Base-by-base conservation (phyloP, 2,329 filamentous ascomycete genomes). In the Fusarium tanahbumbuense region DNA sequence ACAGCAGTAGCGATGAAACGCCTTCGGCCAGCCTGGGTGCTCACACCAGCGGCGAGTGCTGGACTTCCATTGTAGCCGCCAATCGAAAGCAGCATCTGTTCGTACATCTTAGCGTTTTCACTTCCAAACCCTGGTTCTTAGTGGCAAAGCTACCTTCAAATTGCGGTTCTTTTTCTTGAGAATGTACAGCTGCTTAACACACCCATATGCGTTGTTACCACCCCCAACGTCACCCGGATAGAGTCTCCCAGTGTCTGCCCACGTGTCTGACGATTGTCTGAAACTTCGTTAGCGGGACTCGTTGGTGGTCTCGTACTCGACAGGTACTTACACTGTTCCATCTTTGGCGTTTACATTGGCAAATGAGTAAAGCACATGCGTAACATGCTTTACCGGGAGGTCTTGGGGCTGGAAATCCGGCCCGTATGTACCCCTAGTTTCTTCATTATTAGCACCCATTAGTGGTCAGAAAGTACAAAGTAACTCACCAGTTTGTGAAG, bases 21-120 rank as follows among this genome's bases (percentile, higher is more conserved):
- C 64, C 82, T 81, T 15, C 93, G 87, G 10, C 90, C 88, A 8
- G 83, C 81, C 1, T 85, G 83, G 1, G 90, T 91, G 20, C 88
- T 88, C 1, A 88, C 88, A 1, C 90, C 87, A 9, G 82, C 81
- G 2, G 88, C 83, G 42, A 76, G 73, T 42, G 41, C 75, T 41
- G 41, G 80, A 6, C 91, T 92, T 77, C 92, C 93, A 0, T 89
- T 92, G 89, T 91, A 96, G 18, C 93, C 93, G 42, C 93, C 93
- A 64, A 97, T 66, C 12, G 63, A 66, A 45, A 66, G 56, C 18
- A 66, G 40, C 18, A 66, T 44, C 63, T 66, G 40, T 66, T 42
- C 13, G 22, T 66, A 27, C 16, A 23, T 55, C 44, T 66, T 67
- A 66, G 63, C 18, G 56, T 50, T 37, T 37, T 67, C 44, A 66